Conservation (phyloP, 805 yeast species). For the Wickerhamiella vanderwaltii region DNA sequence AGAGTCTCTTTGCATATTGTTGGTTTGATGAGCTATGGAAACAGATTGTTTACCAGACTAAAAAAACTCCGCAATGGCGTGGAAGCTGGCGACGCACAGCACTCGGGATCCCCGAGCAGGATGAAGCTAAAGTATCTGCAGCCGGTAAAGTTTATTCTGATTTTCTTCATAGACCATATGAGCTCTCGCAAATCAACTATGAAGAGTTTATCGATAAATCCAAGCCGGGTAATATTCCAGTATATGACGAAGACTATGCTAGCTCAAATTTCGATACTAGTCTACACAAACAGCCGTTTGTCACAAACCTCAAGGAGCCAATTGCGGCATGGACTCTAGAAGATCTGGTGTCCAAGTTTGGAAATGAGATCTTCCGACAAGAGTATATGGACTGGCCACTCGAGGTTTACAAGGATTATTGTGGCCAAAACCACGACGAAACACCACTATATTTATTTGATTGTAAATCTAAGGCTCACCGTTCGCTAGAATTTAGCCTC, state of each 20-base stretch:
- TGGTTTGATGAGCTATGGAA: constrained; percentile 80
- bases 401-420: constrained; percentile 47
- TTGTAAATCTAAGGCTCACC: constrained; percentile 60
- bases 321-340: constrained; percentile 61
- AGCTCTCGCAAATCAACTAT: constrained; percentile 63
- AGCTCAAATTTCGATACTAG: constrained; percentile 35
- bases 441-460: constrained; percentile 79
- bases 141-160: constrained; percentile 55
- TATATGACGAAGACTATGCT: constrained; percentile 31
- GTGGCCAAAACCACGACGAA: constrained; percentile 55
- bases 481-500: constrained; percentile 39
- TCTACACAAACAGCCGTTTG: constrained; percentile 53
- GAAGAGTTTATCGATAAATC: constrained; percentile 33
- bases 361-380: constrained; percentile 58
- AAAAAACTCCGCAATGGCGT: constrained; percentile 39
- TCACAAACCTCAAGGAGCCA: constrained; percentile 31
- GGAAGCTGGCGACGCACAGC: constrained; percentile 72
- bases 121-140: constrained; percentile 17
- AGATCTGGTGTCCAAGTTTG: constrained; percentile 40
- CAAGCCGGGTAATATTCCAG: constrained; percentile 11
- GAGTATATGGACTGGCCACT: constrained; percentile 78
- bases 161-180: constrained; percentile 68
- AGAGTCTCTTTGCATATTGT: constrained; percentile 56
- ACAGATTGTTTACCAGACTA: constrained; percentile 35
- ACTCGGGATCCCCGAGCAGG: constrained; percentile 28